Evolutionary conservation across 352 stramenopile genomes (phyloP), one percentile per base, ranked within the genome.

Genomic region (Globisporangium nagaii): DNA sequence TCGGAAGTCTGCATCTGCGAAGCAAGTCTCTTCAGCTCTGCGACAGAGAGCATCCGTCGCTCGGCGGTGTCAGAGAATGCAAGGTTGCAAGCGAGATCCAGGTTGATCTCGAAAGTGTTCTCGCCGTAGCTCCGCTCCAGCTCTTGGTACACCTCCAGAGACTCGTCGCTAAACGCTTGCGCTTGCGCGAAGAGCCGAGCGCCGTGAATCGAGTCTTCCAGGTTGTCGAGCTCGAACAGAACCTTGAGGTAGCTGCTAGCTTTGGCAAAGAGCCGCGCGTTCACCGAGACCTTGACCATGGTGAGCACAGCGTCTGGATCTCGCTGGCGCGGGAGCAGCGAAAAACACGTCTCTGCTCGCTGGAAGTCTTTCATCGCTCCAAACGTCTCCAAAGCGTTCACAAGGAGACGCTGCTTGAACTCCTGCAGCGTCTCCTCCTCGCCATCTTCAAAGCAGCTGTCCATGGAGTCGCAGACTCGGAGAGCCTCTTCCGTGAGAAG

Each of bases 71-170:
- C 37, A 58, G 74, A 65, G 56, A 61, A 41, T 56, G 73, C 73
- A 5, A 90, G 62, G 44, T 60, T 66, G 35, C 73, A 88, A n/a
- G 75, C 79, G 13, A 92, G 59, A 51, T 90, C 82, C 27, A 90
- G 41, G 43, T 71, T 75, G 36, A 93, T 88, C 25, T 76, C 62
- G 24, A 86, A 53, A 19, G 62, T 57, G 24, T 71, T 53, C 54
- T 84, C 75, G 4, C 75, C 78, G 28, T 85, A 88, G 31, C 84
- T 76, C 36, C 70, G 61, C n/a, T 79, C 63, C 7, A 93, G 62
- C 11, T 82, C 65, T 42, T 73, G 59, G 63, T 86, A 93, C 47
- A 90, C 64, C 31, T 75, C 49, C 25, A 88, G 41, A 5, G 77
- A 73, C 42, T 82, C 68, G 2, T 79, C 71, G 8, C 65, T 82